Percentiles rank a stretch among this genome's conserved stretches.
phyloP scores from a whole-genome alignment of 108 stramenopile genomes.

The Cyclotella baltica region DNA sequence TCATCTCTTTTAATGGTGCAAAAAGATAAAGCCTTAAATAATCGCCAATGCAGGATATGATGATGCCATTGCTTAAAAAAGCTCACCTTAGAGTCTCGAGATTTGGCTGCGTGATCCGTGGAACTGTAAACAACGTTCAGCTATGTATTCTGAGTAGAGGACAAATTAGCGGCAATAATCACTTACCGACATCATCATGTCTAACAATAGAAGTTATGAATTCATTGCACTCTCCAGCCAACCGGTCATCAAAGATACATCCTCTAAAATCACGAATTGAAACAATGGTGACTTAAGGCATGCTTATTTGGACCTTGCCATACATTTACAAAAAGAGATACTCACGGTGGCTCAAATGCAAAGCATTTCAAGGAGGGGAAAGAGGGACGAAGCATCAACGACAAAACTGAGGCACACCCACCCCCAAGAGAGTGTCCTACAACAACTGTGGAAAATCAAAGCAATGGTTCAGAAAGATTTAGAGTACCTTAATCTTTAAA shows the following conservation, averaged over 20 bases:
- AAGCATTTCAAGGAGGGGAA: conserved; percentile 27
- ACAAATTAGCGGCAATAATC: not conserved
- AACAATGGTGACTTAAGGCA: not conserved
- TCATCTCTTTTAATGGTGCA: conserved; percentile 34
- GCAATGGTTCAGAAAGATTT: not conserved
- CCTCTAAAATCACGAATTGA: conserved; percentile 9
- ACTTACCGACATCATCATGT: conserved; percentile 38
- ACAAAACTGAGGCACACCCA: conserved; percentile 24
- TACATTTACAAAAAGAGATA: too few species aligned
- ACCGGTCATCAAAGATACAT: conserved; percentile 41
- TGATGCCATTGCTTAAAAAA: not conserved
- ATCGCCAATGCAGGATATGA: not conserved
- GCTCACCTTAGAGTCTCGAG: conserved; percentile 36
- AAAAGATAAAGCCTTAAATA: not conserved
- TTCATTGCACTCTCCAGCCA: conserved; percentile 28
- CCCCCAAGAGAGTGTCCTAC: conserved; percentile 31
- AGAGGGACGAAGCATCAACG: conserved; percentile 21
- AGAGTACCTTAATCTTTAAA: not conserved
- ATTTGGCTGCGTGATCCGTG: conserved; percentile 50
- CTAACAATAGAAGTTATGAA: conserved; percentile 36
- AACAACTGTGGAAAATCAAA: not conserved
- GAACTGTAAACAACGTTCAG: conserved; percentile 21
- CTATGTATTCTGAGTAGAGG: not conserved
- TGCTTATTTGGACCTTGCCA: too few species aligned
- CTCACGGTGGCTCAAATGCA: conserved; percentile 32